Conservation (phyloP, 2,329 filamentous ascomycete species). For the Trichophyton simii region DNA sequence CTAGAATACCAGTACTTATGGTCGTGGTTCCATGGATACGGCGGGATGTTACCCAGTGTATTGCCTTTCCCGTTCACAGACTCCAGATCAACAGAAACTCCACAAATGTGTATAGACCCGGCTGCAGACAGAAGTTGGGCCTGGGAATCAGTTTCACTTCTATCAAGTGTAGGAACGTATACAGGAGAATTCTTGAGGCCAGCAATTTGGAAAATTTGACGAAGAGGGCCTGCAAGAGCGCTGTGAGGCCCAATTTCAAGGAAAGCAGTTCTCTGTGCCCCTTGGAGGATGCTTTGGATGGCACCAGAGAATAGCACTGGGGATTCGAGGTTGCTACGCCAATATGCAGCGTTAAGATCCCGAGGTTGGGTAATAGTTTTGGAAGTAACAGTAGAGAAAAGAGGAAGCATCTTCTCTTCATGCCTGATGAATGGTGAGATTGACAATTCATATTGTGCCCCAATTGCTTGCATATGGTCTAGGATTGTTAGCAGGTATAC, state of each 20-base stretch:
- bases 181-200: background rate
- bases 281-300: background rate
- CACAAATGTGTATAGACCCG: background rate
- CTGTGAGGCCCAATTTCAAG: constrained; percentile 23
- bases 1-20: constrained; percentile 18
- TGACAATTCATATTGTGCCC: constrained; percentile 9
- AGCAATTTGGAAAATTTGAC: constrained; percentile 13
- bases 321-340: constrained; percentile 20
- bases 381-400: constrained; percentile 17
- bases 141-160: constrained; percentile 1
- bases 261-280: constrained; percentile 4
- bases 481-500: background rate
- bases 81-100: constrained; percentile 1
- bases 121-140: constrained; percentile 4
- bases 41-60: constrained; percentile 17
- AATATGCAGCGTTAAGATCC: constrained; percentile 15
- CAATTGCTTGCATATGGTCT: constrained; percentile 14
- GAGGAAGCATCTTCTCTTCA: constrained; percentile 7
- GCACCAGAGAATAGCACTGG: constrained; percentile 19
- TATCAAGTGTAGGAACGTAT: background rate
- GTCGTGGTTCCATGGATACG: constrained; percentile 13
- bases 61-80: background rate
- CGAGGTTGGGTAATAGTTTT: background rate
- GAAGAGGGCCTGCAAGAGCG: constrained; percentile 16
- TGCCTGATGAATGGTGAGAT: background rate